Evolutionary conservation across 805 yeast genomes (phyloP).

Genomic region (Torulaspora franciscae): DNA sequence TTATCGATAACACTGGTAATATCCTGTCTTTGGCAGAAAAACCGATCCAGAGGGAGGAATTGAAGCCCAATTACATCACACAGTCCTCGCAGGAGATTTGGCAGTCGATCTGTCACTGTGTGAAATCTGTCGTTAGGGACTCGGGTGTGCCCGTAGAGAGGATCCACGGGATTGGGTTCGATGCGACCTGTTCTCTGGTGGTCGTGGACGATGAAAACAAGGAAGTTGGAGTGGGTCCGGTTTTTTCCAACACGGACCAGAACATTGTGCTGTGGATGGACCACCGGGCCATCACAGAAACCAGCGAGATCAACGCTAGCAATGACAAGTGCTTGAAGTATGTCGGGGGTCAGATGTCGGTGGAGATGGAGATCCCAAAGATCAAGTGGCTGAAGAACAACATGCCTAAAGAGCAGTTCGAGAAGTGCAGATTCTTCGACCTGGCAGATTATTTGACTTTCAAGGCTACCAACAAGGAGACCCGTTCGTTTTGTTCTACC

Average conservation of each 20-base stretch:
- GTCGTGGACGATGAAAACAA: slow-evolving; percentile 58
- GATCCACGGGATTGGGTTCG: slow-evolving; percentile 88
- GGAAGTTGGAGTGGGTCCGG: slow-evolving; percentile 91
- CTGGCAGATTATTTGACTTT: slow-evolving; percentile 88
- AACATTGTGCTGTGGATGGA: slow-evolving; percentile 98
- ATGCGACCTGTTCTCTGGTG: slow-evolving; percentile 94
- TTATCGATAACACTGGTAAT: slow-evolving; percentile 77
- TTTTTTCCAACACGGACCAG: slow-evolving; percentile 64
- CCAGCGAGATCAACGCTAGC: slow-evolving; percentile 74
- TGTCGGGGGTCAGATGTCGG: slow-evolving; percentile 96
- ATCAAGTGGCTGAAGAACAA: slow-evolving; percentile 92
- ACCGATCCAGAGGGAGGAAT: slow-evolving; percentile 70
- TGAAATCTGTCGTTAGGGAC: slow-evolving; percentile 65
- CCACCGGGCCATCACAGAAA: slow-evolving; percentile 84
- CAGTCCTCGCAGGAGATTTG: slow-evolving; percentile 91
- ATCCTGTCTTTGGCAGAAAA: slow-evolving; percentile 75
- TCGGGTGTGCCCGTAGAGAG: slow-evolving; percentile 62
- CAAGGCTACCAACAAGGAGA: slow-evolving; percentile 81
- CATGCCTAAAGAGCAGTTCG: slow-evolving; percentile 58
- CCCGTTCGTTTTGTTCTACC: slow-evolving; percentile 82
- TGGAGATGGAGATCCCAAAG: slow-evolving; percentile 97
- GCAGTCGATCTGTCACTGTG: slow-evolving; percentile 81
- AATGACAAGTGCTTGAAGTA: slow-evolving; percentile 75
- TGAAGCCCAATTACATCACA: slow-evolving; percentile 68
- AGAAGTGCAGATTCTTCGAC: slow-evolving; percentile 75